Evolutionary conservation across 2,329 filamentous ascomycete species (phyloP).

Genomic region (Sclerotinia glacialis): DNA sequence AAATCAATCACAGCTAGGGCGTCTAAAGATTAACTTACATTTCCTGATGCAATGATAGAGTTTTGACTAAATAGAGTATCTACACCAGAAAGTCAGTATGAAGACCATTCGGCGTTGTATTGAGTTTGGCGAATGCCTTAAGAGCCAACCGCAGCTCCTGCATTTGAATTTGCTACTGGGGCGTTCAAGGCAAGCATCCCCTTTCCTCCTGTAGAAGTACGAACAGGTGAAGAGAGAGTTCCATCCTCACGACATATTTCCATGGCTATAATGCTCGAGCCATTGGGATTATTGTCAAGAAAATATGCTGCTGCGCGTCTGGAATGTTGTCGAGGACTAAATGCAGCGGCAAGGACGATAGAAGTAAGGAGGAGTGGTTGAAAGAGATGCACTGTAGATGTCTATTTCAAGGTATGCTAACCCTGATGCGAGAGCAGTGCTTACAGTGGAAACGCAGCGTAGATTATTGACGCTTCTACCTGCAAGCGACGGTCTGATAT

Average conservation of each 20-base stretch:
- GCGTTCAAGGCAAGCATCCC: slow-evolving; percentile 45
- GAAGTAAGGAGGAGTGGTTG: not conserved
- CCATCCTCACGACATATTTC: slow-evolving; percentile 47
- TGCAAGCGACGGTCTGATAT: not conserved
- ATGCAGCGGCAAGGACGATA: not conserved
- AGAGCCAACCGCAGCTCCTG: not conserved
- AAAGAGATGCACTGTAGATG: not conserved
- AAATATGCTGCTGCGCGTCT: slow-evolving; percentile 48
- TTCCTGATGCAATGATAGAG: slow-evolving; percentile 46
- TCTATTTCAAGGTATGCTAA: no score
- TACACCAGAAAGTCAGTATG: not conserved
- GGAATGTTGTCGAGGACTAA: not conserved
- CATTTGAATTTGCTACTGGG: not conserved
- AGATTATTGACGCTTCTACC: not conserved
- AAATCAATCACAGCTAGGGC: not conserved
- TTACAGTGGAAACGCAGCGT: no score
- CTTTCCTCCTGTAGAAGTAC: slow-evolving; percentile 47
- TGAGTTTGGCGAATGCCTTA: not conserved
- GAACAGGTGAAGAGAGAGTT: slow-evolving; percentile 44
- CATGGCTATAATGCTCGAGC: slow-evolving; percentile 49
- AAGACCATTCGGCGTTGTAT: not conserved
- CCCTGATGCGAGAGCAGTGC: no score
- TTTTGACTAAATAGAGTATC: slow-evolving; percentile 54
- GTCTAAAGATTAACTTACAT: slow-evolving; percentile 19
- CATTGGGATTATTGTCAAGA: slow-evolving; percentile 50